Base-by-base conservation (phyloP, 2,329 filamentous ascomycete species). In the Diaporthe destruens region DNA sequence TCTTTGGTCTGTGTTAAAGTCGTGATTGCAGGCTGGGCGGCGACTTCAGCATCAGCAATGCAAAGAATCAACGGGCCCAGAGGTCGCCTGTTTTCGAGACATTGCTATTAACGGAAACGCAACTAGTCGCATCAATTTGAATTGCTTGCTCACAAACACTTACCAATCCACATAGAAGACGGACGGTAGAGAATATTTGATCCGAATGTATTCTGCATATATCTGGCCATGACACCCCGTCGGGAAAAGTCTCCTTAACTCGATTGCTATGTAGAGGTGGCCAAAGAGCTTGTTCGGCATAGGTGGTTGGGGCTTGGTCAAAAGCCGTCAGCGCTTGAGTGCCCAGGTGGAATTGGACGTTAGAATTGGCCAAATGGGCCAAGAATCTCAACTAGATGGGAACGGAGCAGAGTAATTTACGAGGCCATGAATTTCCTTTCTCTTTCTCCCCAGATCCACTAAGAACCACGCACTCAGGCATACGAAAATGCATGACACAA, bases 81-180 rank as follows among this genome's bases (percentile, higher is more conserved):
- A 51, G 47, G 47, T n/a, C 47, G 47, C 47, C 47, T 51, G n/a
- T 51, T 51, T 23, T 51, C n/a, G n/a, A n/a, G 18, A 51, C 6
- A 2, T 51, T 51, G 47, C 20, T 23, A 7, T 51, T 51, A 51
- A 12, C 8, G 20, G 23, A 2, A 51, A 51, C 7, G 4, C 47
- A 23, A 51, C 47, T 23, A 8, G 47, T 1, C 1, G 20, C 5
- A 51, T 23, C 6, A 2, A 12, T 51, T 20, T 1, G 7, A 5
- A 12, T 51, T 25, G 47, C n/a, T 51, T 51, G 9, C 23, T 23
- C 20, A 23, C n/a, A 20, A 9, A 51, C 3, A 51, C 47, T 51
- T 51, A 51, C 47, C 47, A 51, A 51, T 51, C 47, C 47, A 51
- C 47, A 7, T 51, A 51, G n/a, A 51, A 51, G 47, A 51, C 47